Percentiles rank a stretch among this genome's conserved stretches.
phyloP scores from a whole-genome alignment of 129 eudicot genomes.

The Chrysanthemum lavandulifolium region DNA sequence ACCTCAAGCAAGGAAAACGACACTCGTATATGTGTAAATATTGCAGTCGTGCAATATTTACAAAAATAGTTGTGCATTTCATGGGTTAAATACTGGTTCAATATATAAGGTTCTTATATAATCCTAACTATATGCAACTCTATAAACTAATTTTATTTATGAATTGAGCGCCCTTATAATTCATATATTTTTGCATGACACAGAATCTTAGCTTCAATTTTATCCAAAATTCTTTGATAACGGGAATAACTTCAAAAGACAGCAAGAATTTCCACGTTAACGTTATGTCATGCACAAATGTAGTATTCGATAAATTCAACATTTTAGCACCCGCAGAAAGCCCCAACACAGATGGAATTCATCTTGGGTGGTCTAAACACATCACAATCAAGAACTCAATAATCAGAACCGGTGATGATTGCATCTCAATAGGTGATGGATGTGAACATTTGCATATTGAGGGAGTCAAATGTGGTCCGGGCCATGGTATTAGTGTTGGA shows the following conservation, averaged over 20 bases:
- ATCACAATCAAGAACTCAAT: slow-evolving; percentile 34
- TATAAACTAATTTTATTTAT: neutral
- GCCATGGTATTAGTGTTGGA: slow-evolving; percentile 73
- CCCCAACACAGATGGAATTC: slow-evolving; percentile 69
- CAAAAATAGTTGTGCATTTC: neutral
- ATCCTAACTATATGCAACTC: neutral
- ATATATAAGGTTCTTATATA: slow-evolving; percentile 8
- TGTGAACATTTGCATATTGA: slow-evolving; percentile 31
- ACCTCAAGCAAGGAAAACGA: neutral
- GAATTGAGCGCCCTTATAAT: neutral
- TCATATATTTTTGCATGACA: neutral
- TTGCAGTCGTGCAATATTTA: neutral
- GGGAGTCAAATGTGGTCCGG: slow-evolving; percentile 66
- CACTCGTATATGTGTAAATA: neutral
- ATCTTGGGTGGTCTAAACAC: slow-evolving; percentile 39
- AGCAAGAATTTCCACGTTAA: slow-evolving; percentile 53
- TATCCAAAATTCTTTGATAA: slow-evolving; percentile 36
- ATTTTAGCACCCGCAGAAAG: slow-evolving; percentile 42
- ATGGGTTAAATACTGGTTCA: neutral
- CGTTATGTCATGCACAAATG: slow-evolving; percentile 32
- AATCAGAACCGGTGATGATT: slow-evolving; percentile 68
- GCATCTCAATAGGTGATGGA: slow-evolving; percentile 67
- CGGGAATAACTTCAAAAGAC: slow-evolving; percentile 46
- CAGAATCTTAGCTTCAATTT: slow-evolving; percentile 52
- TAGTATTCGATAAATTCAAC: slow-evolving; percentile 34